Evolutionary conservation across 2,329 filamentous ascomycete genomes (phyloP).

Genomic region (Pleomassaria siparia): DNA sequence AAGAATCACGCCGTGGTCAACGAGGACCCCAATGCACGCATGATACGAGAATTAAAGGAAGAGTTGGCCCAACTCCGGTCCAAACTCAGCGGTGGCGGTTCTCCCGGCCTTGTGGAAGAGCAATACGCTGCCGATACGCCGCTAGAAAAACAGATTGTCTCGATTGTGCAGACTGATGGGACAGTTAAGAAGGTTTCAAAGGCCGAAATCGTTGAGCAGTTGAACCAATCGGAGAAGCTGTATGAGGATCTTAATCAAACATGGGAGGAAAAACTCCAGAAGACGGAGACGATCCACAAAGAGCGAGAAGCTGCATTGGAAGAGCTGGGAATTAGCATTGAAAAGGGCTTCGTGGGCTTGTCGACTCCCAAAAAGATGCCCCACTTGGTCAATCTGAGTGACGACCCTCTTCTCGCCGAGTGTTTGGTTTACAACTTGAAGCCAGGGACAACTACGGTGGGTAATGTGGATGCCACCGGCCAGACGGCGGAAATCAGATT

Average conservation of each 20-base stretch:
- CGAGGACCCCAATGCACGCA: slow-evolving; percentile 96
- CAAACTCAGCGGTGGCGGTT: slow-evolving; percentile 64
- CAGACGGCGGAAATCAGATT: slow-evolving; percentile 81
- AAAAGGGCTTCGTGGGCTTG: slow-evolving; percentile 94
- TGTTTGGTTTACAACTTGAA: slow-evolving; percentile 98
- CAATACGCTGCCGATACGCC: slow-evolving; percentile 92
- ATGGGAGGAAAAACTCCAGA: slow-evolving; percentile 94
- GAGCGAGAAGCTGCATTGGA: slow-evolving; percentile 93
- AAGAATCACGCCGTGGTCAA: slow-evolving; percentile 99
- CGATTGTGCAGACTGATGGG: slow-evolving; percentile 84
- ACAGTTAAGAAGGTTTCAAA: slow-evolving; percentile 94
- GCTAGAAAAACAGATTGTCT: slow-evolving; percentile 93
- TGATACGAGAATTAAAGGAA: slow-evolving; percentile 98
- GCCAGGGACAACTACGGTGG: slow-evolving; percentile 89
- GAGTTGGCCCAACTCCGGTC: slow-evolving; percentile 82
- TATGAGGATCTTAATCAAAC: slow-evolving; percentile 96
- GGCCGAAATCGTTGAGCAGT: slow-evolving; percentile 94
- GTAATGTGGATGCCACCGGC: slow-evolving; percentile 84
- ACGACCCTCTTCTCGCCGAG: slow-evolving; percentile 81
- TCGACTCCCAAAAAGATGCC: slow-evolving; percentile 99
- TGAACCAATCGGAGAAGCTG: slow-evolving; percentile 94
- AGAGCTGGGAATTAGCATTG: slow-evolving; percentile 96
- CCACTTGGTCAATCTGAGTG: slow-evolving; percentile 92
- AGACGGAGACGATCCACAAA: slow-evolving; percentile 97
- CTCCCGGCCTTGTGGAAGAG: slow-evolving; percentile 61